A percentile compares a stretch with the other conserved stretches of the same genome.
These are phyloP conservation scores for Tulasnella sp. DNA, from an alignment of 768 basidiomycete genomes.

Conservation along the genomic window DNA sequence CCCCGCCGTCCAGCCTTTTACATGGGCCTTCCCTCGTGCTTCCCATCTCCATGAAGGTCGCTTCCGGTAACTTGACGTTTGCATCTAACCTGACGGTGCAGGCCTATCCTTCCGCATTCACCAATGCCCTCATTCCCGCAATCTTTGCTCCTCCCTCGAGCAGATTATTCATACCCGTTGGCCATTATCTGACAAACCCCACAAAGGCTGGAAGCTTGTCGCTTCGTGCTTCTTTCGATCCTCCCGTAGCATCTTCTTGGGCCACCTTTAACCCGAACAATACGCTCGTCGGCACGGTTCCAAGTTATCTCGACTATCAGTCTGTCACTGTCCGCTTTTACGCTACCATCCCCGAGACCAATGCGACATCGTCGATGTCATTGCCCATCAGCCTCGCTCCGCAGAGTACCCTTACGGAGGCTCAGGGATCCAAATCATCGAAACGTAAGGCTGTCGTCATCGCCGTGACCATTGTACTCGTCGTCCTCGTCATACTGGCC, in stretches of 20 bases:
- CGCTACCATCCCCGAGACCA: not conserved
- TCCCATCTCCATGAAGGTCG: constrained; percentile 48
- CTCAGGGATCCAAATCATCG: too few relatives aligned
- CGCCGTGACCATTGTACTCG: too few relatives aligned
- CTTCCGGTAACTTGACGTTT: constrained; percentile 51
- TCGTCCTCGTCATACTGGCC: too few relatives aligned
- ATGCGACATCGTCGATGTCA: not conserved
- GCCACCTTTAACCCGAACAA: constrained; percentile 40
- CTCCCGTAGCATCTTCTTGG: constrained; percentile 33
- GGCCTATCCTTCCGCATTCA: constrained; percentile 63
- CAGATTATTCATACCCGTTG: constrained; percentile 41
- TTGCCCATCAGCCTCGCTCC: constrained; percentile 4
- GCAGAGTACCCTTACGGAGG: too few relatives aligned
- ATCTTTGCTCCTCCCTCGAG: constrained; percentile 42
- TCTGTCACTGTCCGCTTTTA: constrained; percentile 12
- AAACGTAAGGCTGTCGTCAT: too few relatives aligned
- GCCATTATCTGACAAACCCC: constrained; percentile 42
- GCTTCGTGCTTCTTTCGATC: constrained; percentile 35
- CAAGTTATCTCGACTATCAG: constrained; percentile 25
- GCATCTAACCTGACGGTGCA: constrained; percentile 51
- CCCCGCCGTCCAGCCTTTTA: constrained; percentile 38
- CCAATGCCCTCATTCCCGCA: constrained; percentile 41
- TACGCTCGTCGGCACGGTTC: constrained; percentile 45
- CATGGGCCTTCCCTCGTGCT: constrained; percentile 30
- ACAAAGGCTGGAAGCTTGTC: constrained; percentile 4